A percentile compares a stretch with the other conserved stretches of the same genome.
These are phyloP conservation scores for Oryza glumipatula DNA, from an alignment of 176 grass and related monocot species.

Conservation along the genomic window DNA sequence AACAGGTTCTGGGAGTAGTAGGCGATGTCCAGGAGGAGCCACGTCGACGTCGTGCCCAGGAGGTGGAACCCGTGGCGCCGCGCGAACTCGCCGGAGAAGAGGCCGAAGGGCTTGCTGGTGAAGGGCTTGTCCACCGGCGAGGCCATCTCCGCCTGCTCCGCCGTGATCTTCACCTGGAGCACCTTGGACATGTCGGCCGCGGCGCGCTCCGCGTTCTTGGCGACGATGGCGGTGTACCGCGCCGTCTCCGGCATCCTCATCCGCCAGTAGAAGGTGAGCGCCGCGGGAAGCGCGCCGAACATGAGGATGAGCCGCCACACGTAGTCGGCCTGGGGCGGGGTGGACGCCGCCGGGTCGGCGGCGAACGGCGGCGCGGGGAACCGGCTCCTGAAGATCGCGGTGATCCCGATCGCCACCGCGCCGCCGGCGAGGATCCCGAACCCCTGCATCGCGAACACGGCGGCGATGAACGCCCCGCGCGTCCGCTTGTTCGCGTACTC, in stretches of 20 bases:
- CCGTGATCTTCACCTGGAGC: constrained; percentile 25
- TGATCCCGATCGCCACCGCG: constrained; percentile 41
- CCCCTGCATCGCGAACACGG: constrained; percentile 84
- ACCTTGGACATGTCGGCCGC: constrained; percentile 61
- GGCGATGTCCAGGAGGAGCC: constrained; percentile 53
- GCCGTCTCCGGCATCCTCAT: constrained; percentile 67
- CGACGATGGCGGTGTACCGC: constrained; percentile 61
- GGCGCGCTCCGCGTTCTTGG: constrained; percentile 51
- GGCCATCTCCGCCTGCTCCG: neutral
- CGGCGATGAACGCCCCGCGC: constrained; percentile 70
- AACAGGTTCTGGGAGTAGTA: constrained; percentile 55
- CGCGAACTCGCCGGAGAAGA: constrained; percentile 45
- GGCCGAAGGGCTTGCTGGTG: constrained; percentile 4
- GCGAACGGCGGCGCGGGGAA: constrained; percentile 45
- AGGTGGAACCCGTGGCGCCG: constrained; percentile 45
- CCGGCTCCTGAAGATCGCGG: constrained; percentile 23
- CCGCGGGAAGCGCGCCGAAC: constrained; percentile 55
- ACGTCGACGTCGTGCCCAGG: constrained; percentile 35
- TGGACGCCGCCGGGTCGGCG: constrained; percentile 40
- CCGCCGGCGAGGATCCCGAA: constrained; percentile 71
- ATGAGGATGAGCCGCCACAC: constrained; percentile 68
- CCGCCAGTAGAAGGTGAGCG: constrained; percentile 60
- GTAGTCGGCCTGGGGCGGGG: constrained; percentile 40
- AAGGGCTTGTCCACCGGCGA: neutral
- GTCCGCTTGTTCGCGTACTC: constrained; percentile 79